Evolutionary conservation across 805 yeast species (phyloP).

Genomic region (Starmerella floricola): DNA sequence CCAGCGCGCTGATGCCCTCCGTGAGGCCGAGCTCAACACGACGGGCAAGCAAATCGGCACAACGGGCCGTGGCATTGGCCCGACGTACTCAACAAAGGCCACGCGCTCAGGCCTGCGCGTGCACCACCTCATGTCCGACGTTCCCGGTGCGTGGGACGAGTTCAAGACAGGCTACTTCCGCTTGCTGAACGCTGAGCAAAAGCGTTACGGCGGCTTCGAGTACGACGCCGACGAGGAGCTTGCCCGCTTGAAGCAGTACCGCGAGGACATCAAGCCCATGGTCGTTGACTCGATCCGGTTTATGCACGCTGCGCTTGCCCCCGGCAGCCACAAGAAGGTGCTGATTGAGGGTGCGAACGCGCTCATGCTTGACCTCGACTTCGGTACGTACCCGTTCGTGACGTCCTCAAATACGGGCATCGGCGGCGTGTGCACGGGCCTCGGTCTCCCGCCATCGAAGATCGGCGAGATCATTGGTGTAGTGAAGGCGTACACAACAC

Average conservation of each 20-base stretch:
- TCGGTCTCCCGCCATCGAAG: conserved; percentile 85
- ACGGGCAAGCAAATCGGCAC: conserved; percentile 88
- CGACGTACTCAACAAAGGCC: conserved; percentile 93
- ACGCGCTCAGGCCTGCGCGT: conserved; percentile 94
- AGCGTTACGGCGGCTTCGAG: conserved; percentile 78
- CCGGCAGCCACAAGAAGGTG: conserved; percentile 56
- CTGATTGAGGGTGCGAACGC: conserved; percentile 98
- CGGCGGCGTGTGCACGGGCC: conserved; percentile 95
- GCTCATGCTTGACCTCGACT: conserved; percentile 91
- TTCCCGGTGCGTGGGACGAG: conserved; percentile 86
- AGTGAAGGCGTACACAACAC: conserved; percentile 94
- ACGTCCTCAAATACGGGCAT: conserved; percentile 93
- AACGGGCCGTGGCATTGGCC: conserved; percentile 98
- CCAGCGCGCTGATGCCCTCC: conserved; percentile 88
- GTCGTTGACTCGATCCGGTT: conserved; percentile 84
- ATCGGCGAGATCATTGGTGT: conserved; percentile 83
- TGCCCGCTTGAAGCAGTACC: conserved; percentile 58
- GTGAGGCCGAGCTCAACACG: conserved; percentile 76
- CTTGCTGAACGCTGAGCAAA: conserved; percentile 64
- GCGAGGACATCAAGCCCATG: conserved; percentile 68
- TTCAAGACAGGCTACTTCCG: conserved; percentile 68
- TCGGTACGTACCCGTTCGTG: conserved; percentile 95
- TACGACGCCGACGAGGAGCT: conserved; percentile 75
- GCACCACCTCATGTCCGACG: conserved; percentile 84
- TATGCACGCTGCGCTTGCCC: conserved; percentile 59